Percentiles rank a stretch among this genome's conserved stretches.
Conservation (phyloP, 805 yeast species). For the Yarrowia deformans region DNA sequence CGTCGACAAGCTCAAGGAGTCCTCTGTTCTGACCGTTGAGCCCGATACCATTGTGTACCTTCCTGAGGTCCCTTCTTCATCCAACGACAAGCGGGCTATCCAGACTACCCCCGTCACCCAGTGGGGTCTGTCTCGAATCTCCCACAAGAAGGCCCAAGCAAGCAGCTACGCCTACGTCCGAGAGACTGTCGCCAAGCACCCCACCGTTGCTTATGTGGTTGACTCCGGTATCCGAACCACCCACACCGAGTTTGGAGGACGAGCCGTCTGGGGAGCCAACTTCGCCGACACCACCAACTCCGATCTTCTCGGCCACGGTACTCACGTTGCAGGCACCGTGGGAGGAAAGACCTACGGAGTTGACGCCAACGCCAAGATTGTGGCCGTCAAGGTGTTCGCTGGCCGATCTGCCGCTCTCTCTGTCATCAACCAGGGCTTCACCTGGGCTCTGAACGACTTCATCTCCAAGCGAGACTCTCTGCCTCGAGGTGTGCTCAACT, state of each 20-base stretch:
- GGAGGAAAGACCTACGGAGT: constrained; percentile 54
- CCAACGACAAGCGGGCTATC: constrained; percentile 46
- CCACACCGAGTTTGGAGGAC: constrained; percentile 80
- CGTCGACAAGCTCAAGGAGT: constrained; percentile 29
- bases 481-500: constrained; percentile 60
- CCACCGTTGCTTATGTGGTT: constrained; percentile 75
- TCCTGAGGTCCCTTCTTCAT: constrained; percentile 13
- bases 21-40: constrained; percentile 57
- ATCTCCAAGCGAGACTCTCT: constrained; percentile 52
- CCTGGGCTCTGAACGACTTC: constrained; percentile 32
- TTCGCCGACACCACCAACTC: constrained; percentile 74
- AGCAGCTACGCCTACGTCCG: constrained; percentile 25
- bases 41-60: constrained; percentile 66
- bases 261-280: constrained; percentile 88
- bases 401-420: constrained; percentile 46
- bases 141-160: constrained; percentile 49
- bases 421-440: constrained; percentile 37
- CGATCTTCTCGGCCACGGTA: constrained; percentile 95
- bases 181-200: constrained; percentile 44
- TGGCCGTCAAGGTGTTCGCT: constrained; percentile 66
- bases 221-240: constrained; percentile 85
- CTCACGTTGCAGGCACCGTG: constrained; percentile 94
- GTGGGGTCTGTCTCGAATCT: constrained; percentile 92
- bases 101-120: constrained; percentile 79
- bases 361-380: constrained; percentile 63